A percentile compares a stretch with the other conserved stretches of the same genome.
Conservation (phyloP, 345 rosid genomes). For the Lumnitzera racemosa region DNA sequence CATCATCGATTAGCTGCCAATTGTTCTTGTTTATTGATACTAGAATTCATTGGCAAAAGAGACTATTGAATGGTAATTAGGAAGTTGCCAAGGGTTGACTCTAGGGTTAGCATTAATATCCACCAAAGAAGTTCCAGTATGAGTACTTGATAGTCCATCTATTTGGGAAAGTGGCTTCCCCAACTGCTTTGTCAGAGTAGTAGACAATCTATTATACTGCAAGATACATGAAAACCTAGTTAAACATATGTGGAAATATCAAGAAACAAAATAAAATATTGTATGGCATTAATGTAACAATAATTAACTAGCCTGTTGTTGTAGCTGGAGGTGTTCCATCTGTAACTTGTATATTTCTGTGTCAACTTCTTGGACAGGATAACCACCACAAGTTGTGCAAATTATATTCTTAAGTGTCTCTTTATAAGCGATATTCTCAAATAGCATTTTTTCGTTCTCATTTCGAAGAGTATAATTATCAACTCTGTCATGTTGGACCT, state of each 20-base stretch:
- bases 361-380: slow-evolving; percentile 40
- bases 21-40: not conserved
- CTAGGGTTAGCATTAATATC: slow-evolving; percentile 7
- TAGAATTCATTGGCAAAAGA: not conserved
- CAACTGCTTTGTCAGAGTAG: slow-evolving; percentile 15
- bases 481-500: slow-evolving; percentile 49
- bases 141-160: too few relatives aligned
- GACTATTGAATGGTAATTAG: too few relatives aligned
- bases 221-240: too few relatives aligned
- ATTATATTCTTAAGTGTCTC: slow-evolving; percentile 45
- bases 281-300: not conserved
- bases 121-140: not conserved
- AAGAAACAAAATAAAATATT: too few relatives aligned
- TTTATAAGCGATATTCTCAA: slow-evolving; percentile 40
- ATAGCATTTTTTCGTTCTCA: slow-evolving; percentile 44
- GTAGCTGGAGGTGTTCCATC: slow-evolving; percentile 37
- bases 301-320: slow-evolving; percentile 33
- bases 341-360: slow-evolving; percentile 35
- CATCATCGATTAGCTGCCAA: too few relatives aligned
- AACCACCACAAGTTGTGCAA: slow-evolving; percentile 70
- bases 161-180: slow-evolving; percentile 20
- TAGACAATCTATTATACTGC: too few relatives aligned
- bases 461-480: slow-evolving; percentile 41
- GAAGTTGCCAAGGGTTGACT: not conserved
- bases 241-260: too few relatives aligned